Conservation (phyloP, 2,329 filamentous ascomycete genomes). For the Mycosphaerella sp. region DNA sequence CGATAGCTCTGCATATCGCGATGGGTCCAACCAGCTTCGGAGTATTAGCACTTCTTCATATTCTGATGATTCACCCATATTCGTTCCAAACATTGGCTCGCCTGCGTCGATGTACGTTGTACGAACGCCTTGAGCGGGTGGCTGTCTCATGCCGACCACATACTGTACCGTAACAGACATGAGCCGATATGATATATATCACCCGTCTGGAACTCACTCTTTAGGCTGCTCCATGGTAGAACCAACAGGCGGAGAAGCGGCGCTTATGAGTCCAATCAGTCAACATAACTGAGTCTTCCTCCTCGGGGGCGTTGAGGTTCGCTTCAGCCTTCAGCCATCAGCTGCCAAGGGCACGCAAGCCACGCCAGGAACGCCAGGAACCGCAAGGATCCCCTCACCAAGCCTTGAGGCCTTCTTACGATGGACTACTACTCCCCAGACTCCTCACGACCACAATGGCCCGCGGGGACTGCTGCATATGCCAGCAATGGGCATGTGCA, state of each 20-base stretch:
- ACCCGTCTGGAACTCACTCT: conserved; percentile 2
- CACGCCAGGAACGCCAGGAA: no score
- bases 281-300: conserved; percentile 5
- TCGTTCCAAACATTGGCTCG: neutral
- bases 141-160: conserved; percentile 6
- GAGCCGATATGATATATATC: neutral
- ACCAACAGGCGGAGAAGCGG: neutral
- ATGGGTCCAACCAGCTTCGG: no score
- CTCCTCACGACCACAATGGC: neutral
- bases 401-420: conserved; percentile 2
- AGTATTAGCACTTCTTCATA: no score
- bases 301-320: neutral
- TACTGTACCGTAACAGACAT: neutral
- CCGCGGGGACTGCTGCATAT: neutral
- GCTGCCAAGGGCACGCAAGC: conserved; percentile 10
- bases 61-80: no score
- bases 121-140: neutral
- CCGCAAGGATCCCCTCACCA: neutral
- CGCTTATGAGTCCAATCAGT: neutral
- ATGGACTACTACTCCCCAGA: no score
- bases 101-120: neutral
- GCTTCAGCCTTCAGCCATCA: no score
- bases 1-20: no score
- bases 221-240: neutral
- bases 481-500: conserved; percentile 5